A percentile compares a stretch with the other conserved stretches of the same genome.
Conservation (phyloP, 208 protist species). For the Acanthamoeba healyi region DNA sequence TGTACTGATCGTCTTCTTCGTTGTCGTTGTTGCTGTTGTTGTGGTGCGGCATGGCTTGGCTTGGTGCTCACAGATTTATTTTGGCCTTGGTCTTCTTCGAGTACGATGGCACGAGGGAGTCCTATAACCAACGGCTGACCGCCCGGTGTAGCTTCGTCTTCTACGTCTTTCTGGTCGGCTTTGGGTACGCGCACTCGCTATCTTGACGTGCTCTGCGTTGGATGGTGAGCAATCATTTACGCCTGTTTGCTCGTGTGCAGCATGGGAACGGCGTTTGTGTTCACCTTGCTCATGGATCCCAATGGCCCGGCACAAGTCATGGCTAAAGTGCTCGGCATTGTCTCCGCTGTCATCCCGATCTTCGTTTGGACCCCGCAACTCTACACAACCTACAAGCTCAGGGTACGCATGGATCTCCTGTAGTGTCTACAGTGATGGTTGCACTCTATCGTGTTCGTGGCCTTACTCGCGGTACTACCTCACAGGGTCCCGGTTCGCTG, state of each 20-base stretch:
- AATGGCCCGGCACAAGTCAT: neutral
- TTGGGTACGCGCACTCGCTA: neutral
- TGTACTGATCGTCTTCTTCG: neutral
- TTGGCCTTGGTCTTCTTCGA: slow-evolving; percentile 63
- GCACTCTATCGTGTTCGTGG: no score
- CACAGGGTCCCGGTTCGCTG: slow-evolving; percentile 43
- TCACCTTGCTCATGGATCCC: neutral
- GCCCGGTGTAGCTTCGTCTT: slow-evolving; percentile 13
- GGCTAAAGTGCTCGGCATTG: slow-evolving; percentile 28
- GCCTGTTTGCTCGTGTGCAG: neutral
- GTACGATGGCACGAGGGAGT: neutral
- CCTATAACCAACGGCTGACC: slow-evolving; percentile 26
- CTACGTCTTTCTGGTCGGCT: neutral
- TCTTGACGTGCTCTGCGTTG: no score
- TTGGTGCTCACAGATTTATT: slow-evolving; percentile 59
- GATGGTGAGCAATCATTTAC: no score
- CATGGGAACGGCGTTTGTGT: neutral
- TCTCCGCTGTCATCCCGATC: slow-evolving; percentile 31
- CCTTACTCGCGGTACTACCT: no score
- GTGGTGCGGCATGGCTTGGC: neutral
- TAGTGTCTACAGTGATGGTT: neutral
- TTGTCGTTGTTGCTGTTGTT: neutral
- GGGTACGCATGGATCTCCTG: neutral
- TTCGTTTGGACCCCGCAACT: slow-evolving; percentile 64
- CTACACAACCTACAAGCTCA: slow-evolving; percentile 63